A percentile compares a stretch with the other conserved stretches of the same genome.
phyloP scores from a whole-genome alignment of 176 grass and related monocot species.

The Oryza nivara region DNA sequence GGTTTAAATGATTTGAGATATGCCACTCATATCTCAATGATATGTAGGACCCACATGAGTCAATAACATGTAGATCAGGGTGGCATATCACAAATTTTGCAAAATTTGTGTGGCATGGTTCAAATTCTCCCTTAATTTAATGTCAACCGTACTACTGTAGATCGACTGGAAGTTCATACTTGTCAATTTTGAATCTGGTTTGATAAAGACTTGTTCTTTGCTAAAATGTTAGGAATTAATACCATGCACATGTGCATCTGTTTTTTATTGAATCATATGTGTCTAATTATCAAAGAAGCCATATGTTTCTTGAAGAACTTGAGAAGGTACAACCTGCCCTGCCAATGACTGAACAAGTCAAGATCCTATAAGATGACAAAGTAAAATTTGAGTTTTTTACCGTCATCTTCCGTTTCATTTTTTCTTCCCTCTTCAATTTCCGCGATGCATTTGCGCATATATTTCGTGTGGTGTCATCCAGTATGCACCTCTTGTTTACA shows the following conservation, averaged over 20 bases:
- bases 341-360: background rate
- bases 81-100: no score
- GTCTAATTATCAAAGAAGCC: background rate
- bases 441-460: background rate
- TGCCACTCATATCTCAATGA: no score
- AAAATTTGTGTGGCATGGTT: no score
- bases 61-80: no score
- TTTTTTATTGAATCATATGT: background rate
- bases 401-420: background rate
- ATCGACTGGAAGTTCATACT: background rate
- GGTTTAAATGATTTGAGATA: background rate
- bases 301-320: conserved; percentile 7
- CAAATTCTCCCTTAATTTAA: background rate
- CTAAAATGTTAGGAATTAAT: background rate
- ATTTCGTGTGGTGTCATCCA: background rate
- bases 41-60: no score
- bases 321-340: background rate
- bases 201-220: background rate
- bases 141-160: background rate
- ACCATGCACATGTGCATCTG: background rate
- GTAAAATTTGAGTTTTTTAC: background rate
- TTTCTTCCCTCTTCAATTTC: background rate
- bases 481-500: background rate
- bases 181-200: background rate
- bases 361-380: background rate